phyloP scores from a whole-genome alignment of 1,284 basidiomycete genomes.

The Dichomitus squalens region DNA sequence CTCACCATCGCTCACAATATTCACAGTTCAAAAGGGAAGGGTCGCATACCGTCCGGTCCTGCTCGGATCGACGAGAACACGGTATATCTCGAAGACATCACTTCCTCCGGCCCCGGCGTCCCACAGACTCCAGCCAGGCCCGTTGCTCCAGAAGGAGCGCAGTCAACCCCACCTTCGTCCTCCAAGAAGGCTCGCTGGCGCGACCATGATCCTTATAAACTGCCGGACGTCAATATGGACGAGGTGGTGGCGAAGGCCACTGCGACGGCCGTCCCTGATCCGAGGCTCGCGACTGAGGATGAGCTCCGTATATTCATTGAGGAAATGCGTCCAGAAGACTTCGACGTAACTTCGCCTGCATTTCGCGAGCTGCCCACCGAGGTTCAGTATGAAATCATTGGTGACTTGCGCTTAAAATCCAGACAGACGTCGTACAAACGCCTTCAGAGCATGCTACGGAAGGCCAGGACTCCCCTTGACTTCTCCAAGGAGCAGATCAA shows the following conservation, averaged over 20 bases:
- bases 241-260: slow-evolving; percentile 62
- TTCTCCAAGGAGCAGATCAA: slow-evolving; percentile 96
- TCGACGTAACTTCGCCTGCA: slow-evolving; percentile 86
- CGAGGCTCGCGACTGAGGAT: slow-evolving; percentile 91
- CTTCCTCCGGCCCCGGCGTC: slow-evolving; percentile 45
- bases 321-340: slow-evolving; percentile 90
- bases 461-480: slow-evolving; percentile 85
- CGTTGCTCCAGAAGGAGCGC: slow-evolving; percentile 31
- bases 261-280: slow-evolving; percentile 70
- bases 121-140: slow-evolving; percentile 54
- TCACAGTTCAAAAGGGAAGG: slow-evolving; percentile 41
- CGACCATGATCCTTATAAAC: slow-evolving; percentile 82
- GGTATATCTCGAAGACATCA: slow-evolving; percentile 87
- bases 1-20: neutral
- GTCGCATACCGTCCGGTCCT: slow-evolving; percentile 37
- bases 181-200: slow-evolving; percentile 63
- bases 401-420: slow-evolving; percentile 91
- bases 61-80: slow-evolving; percentile 66
- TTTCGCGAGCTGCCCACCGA: slow-evolving; percentile 94
- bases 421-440: slow-evolving; percentile 93
- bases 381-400: slow-evolving; percentile 98
- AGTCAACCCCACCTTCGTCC: slow-evolving; percentile 49
- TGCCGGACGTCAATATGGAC: slow-evolving; percentile 75
- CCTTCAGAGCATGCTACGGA: slow-evolving; percentile 87
- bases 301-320: slow-evolving; percentile 91